Evolutionary conservation across 352 stramenopile species (phyloP), one percentile per base, ranked within the genome.

Genomic region (Globisporangium abappressorium): DNA sequence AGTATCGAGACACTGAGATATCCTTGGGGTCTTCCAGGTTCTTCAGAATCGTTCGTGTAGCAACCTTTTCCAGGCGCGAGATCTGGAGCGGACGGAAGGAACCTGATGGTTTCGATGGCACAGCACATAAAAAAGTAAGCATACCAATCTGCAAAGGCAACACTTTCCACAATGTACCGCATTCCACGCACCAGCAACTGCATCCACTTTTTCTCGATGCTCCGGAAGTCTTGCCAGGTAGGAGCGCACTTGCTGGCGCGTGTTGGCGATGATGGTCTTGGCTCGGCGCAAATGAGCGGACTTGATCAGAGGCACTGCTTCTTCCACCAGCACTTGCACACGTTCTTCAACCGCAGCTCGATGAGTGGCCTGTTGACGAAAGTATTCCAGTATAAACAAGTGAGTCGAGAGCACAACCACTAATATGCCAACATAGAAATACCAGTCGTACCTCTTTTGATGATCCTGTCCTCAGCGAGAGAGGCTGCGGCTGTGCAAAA

Each of bases 51-150:
- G 65, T 84, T 9, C 69, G 72, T 20, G 77, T 73, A 15, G 82
- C 76, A 18, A 89, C 66, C 30, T 79, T 82, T 58, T 89, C 76
- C 26, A 89, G 55, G 22, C 68, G 68, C 1, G 82, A 82, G 33
- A 85, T 66, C 9, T 79, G 43, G 22, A 85, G 60, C 18, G 62
- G 70, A 15, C 66, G 61, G 3, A 72, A 34, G 1, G 65, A 73
- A 68, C 71, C 66, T 33, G 46, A 8, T 49, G 14, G 9, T 49
- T 49, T n/a, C 38, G 5, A 18, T 18, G 5, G 3, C 15, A n/a
- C 41, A 49, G 5, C 41, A 49, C 41, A 49, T 49, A 49, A 49
- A 49, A n/a, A 49, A 49, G 15, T 49, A 22, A 49, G 41, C 15
- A 49, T 49, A 20, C 15, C 15, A 8, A 22, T 49, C 20, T n/a